Conservation (phyloP, 164 flowering plant genomes). For the Macadamia tetraphylla region DNA sequence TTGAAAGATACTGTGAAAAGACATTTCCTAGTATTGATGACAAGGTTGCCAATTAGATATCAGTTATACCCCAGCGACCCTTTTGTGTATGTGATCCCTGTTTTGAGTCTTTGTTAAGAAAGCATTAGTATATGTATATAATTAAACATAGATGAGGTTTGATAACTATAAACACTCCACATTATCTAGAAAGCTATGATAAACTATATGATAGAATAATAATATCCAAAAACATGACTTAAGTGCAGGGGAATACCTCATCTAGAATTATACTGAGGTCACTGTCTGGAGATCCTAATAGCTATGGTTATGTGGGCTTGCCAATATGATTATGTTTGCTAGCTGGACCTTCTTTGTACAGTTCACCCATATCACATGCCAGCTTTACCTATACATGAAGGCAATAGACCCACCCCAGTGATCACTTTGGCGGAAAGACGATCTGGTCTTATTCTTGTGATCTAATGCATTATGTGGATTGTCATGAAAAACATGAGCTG, state of each 20-base stretch:
- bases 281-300: not conserved
- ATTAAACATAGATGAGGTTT: not conserved
- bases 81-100: not conserved
- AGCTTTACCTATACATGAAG: not conserved
- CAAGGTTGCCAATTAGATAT: slow-evolving; percentile 3
- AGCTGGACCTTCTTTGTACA: not conserved
- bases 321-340: not conserved
- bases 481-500: too few species aligned
- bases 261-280: not conserved
- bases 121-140: not conserved
- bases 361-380: too few species aligned
- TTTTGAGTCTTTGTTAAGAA: not conserved
- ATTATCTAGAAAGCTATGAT: not conserved
- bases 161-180: not conserved
- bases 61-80: slow-evolving; percentile 2
- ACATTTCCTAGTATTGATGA: slow-evolving; percentile 2
- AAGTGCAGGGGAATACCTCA: not conserved
- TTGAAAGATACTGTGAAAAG: slow-evolving; percentile 5
- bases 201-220: not conserved
- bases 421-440: too few species aligned
- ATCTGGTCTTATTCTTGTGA: too few species aligned
- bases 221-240: not conserved
- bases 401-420: too few species aligned
- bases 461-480: too few species aligned
- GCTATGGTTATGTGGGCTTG: not conserved